Conservation (phyloP, 768 basidiomycete species). For the Hericium coralloides region DNA sequence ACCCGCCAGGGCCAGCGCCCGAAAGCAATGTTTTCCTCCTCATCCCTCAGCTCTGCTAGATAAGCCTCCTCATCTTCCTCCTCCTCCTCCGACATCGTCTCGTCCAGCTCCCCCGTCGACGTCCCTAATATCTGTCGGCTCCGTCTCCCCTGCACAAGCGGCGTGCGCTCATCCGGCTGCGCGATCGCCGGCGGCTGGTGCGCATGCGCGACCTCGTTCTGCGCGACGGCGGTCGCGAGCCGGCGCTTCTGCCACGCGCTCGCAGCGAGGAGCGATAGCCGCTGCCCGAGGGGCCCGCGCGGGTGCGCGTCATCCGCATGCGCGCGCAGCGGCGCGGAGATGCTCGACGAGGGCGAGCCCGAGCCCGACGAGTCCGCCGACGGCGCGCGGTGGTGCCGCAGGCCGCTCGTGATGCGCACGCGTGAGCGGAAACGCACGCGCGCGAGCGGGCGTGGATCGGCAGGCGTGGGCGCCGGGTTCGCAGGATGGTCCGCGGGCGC, state of each 20-base stretch:
- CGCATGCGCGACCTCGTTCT: not conserved
- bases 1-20: constrained; percentile 62
- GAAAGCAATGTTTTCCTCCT: constrained; percentile 47
- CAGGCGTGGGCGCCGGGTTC: not conserved
- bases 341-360: constrained; percentile 55
- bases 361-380: constrained; percentile 10
- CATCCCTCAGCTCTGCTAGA: constrained; percentile 27
- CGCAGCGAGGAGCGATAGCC: constrained; percentile 31
- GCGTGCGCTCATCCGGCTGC: constrained; percentile 2
- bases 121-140: constrained; percentile 10
- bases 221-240: not conserved
- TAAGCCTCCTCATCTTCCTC: constrained; percentile 18
- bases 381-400: constrained; percentile 35
- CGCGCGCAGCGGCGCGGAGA: constrained; percentile 68
- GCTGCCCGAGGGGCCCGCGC: constrained; percentile 55
- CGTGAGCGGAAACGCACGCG: constrained; percentile 64
- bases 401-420: constrained; percentile 68
- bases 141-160: constrained; percentile 2
- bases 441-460: constrained; percentile 5
- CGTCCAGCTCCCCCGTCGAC: constrained; percentile 5
- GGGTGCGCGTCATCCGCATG: constrained; percentile 38
- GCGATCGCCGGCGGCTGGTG: not conserved
- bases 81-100: constrained; percentile 16
- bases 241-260: constrained; percentile 12
- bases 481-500: not conserved